A percentile compares a stretch with the other conserved stretches of the same genome.
Conservation (phyloP, 768 basidiomycete genomes). For the Cyathus striatus region DNA sequence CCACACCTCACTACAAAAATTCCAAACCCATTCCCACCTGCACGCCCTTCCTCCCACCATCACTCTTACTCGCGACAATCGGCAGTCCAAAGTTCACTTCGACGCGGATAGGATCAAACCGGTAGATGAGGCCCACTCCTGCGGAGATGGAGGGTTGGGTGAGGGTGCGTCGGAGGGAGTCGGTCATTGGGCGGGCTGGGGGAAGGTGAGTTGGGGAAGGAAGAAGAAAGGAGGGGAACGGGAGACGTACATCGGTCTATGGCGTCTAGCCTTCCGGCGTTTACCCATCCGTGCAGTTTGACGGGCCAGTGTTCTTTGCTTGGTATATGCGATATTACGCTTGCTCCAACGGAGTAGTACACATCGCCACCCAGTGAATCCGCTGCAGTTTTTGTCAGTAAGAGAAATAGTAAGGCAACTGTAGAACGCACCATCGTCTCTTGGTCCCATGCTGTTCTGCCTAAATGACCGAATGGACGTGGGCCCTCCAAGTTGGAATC, state of each 20-base stretch:
- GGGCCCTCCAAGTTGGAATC: constrained; percentile 92
- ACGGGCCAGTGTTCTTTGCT: constrained; percentile 77
- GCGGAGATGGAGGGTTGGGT: constrained; percentile 67
- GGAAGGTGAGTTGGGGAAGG: constrained; percentile 2
- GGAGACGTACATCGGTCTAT: constrained; percentile 48
- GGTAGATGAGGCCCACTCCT: constrained; percentile 80
- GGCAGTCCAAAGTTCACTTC: constrained; percentile 89
- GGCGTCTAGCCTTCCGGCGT: constrained; percentile 70
- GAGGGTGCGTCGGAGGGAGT: constrained; percentile 36
- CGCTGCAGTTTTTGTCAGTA: constrained; percentile 30
- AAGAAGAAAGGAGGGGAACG: constrained; percentile 1
- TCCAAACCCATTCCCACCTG: constrained; percentile 81
- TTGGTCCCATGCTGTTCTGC: constrained; percentile 71
- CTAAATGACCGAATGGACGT: constrained; percentile 77
- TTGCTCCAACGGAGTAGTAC: constrained; percentile 73
- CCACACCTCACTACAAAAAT: constrained; percentile 68
- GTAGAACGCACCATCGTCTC: constrained; percentile 55
- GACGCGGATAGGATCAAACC: constrained; percentile 77
- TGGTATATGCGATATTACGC: constrained; percentile 72
- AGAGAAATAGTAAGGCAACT: neutral
- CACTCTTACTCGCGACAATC: constrained; percentile 61
- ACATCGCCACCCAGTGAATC: constrained; percentile 84
- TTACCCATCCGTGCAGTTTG: constrained; percentile 76
- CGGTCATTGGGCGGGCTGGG: constrained; percentile 29
- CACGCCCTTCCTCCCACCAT: constrained; percentile 63